Base-by-base conservation (phyloP, 2,329 filamentous ascomycete genomes). In the Fusarium neocosmosporiellum region DNA sequence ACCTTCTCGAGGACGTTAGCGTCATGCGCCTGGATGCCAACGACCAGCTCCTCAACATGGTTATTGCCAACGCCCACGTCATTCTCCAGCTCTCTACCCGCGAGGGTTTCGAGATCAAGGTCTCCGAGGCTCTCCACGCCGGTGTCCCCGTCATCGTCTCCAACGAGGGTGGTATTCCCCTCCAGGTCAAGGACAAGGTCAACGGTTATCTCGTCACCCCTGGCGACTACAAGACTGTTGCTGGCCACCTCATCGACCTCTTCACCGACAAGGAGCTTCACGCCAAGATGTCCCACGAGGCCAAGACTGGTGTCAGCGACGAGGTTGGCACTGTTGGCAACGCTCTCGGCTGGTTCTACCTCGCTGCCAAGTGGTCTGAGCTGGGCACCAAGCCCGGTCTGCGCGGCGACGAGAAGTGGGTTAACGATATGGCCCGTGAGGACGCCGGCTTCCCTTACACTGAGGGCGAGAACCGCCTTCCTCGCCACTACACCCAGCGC, bases 81-180 rank as follows among this genome's bases (percentile, higher is more conserved):
- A 92, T 92, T 1, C 87, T 96, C 9, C 94, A 96, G 81, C 89
- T 96, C 7, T 95, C 93, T 4, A 95, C 92, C 0, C 89, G 93
- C 37, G 94, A 96, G 79, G 93, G 94, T 0, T 96, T 96, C 75
- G 94, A 96, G 81, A 92, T 96, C 75, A 96, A 96, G 82, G 93
- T 96, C 7, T 94, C 92, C 0, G 94, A 96, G 81, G 93, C 93
- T 1, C 86, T 96, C 24, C 93, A 95, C 78, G 94, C 94, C 50
- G 93, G 93, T 16, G 89, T 92, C 3, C 94, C 94, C 1, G 88
- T 95, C 76, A 94, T 96, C 70, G 93, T 92, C 4, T 94, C 92
- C 1, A 86, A 86, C 22, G 91, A 91, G 2, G 94, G 94, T n/a
- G 94, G 94, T 13, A 95, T 96, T 61, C 93, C 93, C 1, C 85